These are phyloP conservation scores for Candida ascalaphidarum DNA, from an alignment of 805 yeast species.

Conservation along the genomic window DNA sequence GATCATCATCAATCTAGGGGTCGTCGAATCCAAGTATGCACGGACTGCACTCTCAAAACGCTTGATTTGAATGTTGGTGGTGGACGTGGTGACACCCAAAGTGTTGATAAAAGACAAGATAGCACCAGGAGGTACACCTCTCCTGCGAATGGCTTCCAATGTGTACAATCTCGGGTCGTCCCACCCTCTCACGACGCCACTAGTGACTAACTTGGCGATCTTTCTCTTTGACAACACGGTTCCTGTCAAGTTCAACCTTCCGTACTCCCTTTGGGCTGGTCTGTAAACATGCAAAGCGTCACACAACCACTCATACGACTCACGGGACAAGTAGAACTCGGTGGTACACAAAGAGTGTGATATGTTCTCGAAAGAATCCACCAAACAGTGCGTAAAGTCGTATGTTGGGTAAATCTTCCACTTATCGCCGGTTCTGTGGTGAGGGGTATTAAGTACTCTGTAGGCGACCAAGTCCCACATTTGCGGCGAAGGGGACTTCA, in stretches of 20 bases:
- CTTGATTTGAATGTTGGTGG: constrained; percentile 81
- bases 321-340: constrained; percentile 86
- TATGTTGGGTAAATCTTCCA: constrained; percentile 99
- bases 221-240: constrained; percentile 93
- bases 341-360: constrained; percentile 95
- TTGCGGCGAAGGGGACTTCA: constrained; percentile 87
- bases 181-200: constrained; percentile 85
- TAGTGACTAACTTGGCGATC: constrained; percentile 85
- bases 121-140: constrained; percentile 99
- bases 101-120: constrained; percentile 88
- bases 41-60: constrained; percentile 89
- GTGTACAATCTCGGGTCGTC: constrained; percentile 97
- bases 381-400: constrained; percentile 98
- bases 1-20: constrained; percentile 92
- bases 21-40: constrained; percentile 76
- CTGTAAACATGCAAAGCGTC: constrained; percentile 90
- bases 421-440: constrained; percentile 92
- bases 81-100: constrained; percentile 91
- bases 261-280: constrained; percentile 98
- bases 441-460: constrained; percentile 85
- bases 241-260: constrained; percentile 91
- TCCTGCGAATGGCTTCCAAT: constrained; percentile 86
- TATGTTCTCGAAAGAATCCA: constrained; percentile 94
- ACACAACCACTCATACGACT: constrained; percentile 97
- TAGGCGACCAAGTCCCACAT: constrained; percentile 99